Percentiles rank a stretch among this genome's conserved stretches.
Evolutionary conservation across 1,284 basidiomycete species (phyloP).

Genomic region (Pseudozyma tsukubaensis): DNA sequence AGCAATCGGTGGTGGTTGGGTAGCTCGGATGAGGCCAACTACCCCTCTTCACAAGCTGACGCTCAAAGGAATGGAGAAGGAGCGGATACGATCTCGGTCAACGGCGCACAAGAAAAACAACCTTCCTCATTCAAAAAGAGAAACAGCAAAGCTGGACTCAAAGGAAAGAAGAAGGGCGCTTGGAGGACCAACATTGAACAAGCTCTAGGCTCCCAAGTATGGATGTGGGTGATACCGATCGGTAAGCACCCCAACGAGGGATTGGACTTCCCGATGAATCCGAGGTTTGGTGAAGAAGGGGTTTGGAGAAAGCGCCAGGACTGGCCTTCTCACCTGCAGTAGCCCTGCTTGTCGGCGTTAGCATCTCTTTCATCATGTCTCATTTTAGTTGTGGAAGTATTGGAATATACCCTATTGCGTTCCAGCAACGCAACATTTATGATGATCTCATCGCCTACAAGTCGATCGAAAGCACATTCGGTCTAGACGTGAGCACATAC

Average conservation of each 20-base stretch:
- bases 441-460: neutral
- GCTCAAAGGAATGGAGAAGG: neutral
- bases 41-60: neutral
- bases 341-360: neutral
- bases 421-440: neutral
- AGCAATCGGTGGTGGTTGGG: constrained; percentile 88
- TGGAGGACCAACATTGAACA: constrained; percentile 27
- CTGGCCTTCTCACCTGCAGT: constrained; percentile 33
- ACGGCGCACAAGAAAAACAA: constrained; percentile 12
- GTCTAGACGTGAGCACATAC: neutral
- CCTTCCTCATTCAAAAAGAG: neutral
- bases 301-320: constrained; percentile 25
- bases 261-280: constrained; percentile 42
- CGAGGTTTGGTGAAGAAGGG: constrained; percentile 34
- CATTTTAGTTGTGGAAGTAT: neutral
- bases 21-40: constrained; percentile 17
- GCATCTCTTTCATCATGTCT: neutral
- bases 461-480: neutral
- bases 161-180: constrained; percentile 6
- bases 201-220: constrained; percentile 10
- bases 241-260: constrained; percentile 35
- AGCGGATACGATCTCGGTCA: constrained; percentile 4
- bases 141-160: neutral
- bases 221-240: constrained; percentile 28
- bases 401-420: constrained; percentile 22